Percentiles rank a stretch among this genome's conserved stretches.
phyloP scores from a whole-genome alignment of 177 flowering plant genomes.

The Tripterygium wilfordii region DNA sequence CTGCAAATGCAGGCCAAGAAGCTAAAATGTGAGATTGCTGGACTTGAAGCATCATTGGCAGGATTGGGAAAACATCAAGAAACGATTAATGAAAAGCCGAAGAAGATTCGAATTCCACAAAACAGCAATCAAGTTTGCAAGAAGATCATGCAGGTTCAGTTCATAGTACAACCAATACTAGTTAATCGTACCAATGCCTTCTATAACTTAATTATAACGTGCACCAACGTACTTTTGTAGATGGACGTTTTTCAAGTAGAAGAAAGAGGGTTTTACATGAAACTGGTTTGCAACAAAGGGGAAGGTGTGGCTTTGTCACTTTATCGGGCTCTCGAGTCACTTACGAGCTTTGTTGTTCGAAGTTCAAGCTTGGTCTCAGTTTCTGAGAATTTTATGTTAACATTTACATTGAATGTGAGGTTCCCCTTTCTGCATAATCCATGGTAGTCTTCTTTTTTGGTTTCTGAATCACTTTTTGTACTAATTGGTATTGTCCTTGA shows the following conservation, averaged over 20 bases:
- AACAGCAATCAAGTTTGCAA: constrained; percentile 13
- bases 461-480: too few species aligned
- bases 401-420: constrained; percentile 61
- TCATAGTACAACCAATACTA: background rate
- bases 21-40: constrained; percentile 55
- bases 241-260: constrained; percentile 71
- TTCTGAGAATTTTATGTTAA: constrained; percentile 34
- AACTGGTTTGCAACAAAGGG: constrained; percentile 49
- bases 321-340: constrained; percentile 63
- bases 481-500: background rate
- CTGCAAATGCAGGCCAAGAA: constrained; percentile 56
- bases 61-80: constrained; percentile 15
- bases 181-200: too few species aligned
- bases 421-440: background rate
- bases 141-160: constrained; percentile 43
- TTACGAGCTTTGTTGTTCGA: constrained; percentile 37
- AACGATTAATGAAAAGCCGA: constrained; percentile 6
- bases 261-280: constrained; percentile 59
- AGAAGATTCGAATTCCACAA: constrained; percentile 9
- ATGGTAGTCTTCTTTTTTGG: too few species aligned
- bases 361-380: constrained; percentile 51
- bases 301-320: constrained; percentile 54
- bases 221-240: constrained; percentile 22
- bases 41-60: constrained; percentile 43
- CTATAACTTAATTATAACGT: background rate